Conservation (phyloP, 768 basidiomycete genomes). For the Stropharia rugosoannulata region DNA sequence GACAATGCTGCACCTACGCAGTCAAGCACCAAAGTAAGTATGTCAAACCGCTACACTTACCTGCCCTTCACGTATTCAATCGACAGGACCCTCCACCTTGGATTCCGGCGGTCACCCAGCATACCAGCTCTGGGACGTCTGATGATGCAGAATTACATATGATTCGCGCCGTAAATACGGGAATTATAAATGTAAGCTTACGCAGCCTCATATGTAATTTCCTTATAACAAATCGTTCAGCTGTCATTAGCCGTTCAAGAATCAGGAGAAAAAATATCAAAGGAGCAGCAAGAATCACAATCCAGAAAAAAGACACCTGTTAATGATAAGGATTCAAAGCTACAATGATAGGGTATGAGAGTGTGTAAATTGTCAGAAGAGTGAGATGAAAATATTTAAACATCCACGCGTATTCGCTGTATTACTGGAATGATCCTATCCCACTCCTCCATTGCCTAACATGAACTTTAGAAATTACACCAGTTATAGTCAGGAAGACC, state of each 20-base stretch:
- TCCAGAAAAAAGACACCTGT: constrained; percentile 17
- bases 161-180: constrained; percentile 80
- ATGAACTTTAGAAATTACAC: constrained; percentile 1
- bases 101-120: constrained; percentile 70
- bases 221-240: constrained; percentile 23
- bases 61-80: not conserved
- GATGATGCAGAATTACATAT: constrained; percentile 71
- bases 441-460: constrained; percentile 95
- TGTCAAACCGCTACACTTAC: not conserved
- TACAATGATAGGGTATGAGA: constrained; percentile 21
- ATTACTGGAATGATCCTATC: constrained; percentile 91
- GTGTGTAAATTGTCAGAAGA: constrained; percentile 7
- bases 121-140: constrained; percentile 67
- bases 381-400: constrained; percentile 40
- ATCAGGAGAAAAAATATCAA: constrained; percentile 64
- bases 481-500: constrained; percentile 2
- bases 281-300: constrained; percentile 26
- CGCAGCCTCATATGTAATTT: not conserved
- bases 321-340: constrained; percentile 18
- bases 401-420: constrained; percentile 92
- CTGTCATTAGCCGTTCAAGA: constrained; percentile 82
- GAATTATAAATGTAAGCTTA: constrained; percentile 67
- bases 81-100: constrained; percentile 71
- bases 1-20: constrained; percentile 60
- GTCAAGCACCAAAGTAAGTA: constrained; percentile 42